A percentile compares a stretch with the other conserved stretches of the same genome.
phyloP scores from a whole-genome alignment of 306 rosid genomes.

The Trifolium repens region DNA sequence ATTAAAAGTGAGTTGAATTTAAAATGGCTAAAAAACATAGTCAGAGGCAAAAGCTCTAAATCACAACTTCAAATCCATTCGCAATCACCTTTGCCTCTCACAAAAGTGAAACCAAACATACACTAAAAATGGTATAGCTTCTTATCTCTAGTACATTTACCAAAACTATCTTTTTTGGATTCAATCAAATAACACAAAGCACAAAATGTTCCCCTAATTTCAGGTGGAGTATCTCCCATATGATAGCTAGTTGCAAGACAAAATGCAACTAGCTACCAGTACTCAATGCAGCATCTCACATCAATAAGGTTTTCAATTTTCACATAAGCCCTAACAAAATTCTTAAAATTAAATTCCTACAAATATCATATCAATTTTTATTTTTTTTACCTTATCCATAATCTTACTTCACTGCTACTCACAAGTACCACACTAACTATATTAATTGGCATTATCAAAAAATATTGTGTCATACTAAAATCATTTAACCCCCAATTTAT shows the following conservation, averaged over 20 bases:
- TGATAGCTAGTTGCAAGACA: too few relatives aligned
- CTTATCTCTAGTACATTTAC: background rate
- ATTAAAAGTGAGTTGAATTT: background rate
- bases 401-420: slow-evolving; percentile 15
- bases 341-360: background rate
- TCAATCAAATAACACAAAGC: background rate
- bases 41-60: background rate
- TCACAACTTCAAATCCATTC: background rate
- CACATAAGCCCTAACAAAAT: slow-evolving; percentile 1
- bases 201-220: background rate
- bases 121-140: slow-evolving; percentile 13
- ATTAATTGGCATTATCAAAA: slow-evolving; percentile 16
- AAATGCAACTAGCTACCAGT: too few relatives aligned
- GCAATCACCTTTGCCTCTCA: background rate
- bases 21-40: background rate
- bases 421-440: slow-evolving; percentile 6
- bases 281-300: slow-evolving; percentile 14
- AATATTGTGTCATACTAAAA: too few relatives aligned
- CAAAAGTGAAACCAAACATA: background rate
- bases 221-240: background rate
- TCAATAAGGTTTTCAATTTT: slow-evolving; percentile 1
- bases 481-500: too few relatives aligned
- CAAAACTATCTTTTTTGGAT: background rate
- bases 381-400: background rate
- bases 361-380: slow-evolving; percentile 20